Evolutionary conservation across 2,329 filamentous ascomycete genomes (phyloP), one percentile per base, ranked within the genome.

Genomic region (Diaporthe eres): DNA sequence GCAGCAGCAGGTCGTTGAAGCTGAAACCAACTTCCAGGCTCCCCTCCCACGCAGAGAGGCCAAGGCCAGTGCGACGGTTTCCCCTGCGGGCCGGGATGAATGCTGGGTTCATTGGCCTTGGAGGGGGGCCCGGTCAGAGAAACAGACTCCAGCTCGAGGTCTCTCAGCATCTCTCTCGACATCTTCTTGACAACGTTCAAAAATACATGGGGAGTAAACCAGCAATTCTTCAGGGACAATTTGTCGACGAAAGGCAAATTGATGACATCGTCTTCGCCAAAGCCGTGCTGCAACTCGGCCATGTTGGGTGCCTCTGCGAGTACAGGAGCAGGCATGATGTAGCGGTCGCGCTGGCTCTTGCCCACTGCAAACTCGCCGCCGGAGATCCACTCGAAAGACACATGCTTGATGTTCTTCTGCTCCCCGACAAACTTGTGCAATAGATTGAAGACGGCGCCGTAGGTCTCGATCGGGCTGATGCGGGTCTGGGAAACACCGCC

Each of bases 361-460:
- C 92, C 92, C 25, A 89, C 84, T 3, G 90, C 91, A 78, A 92
- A 89, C 83, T 95, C 93, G 39, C 93, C 93, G 60, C 93, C 92
- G 71, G 89, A 90, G 8, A 89, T 85, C 89, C 92, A 95, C 75
- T 94, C 93, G 74, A 94, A 88, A 31, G 89, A 90, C 58, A 94
- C 84, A 42, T 84, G 88, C 74, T 87, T 89, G 78, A 94, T 89
- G 42, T 87, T 88, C 31, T 82, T 68, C 34, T 87, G 85, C 55
- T 78, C 79, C 25, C 86, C 85, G 51, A 93, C 86, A 75, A 88
- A 87, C 10, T 86, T 80, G 37, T 85, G 81, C 15, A 94, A 84
- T 6, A 93, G 82, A 9, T 82, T 80, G 79, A 88, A 89, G 42
- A 92, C 90, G n/a, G 84, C 83, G 37, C 82, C 78, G 2, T 90